These are phyloP conservation scores for Candida glaebosa DNA, from an alignment of 805 yeast genomes.

Conservation along the genomic window DNA sequence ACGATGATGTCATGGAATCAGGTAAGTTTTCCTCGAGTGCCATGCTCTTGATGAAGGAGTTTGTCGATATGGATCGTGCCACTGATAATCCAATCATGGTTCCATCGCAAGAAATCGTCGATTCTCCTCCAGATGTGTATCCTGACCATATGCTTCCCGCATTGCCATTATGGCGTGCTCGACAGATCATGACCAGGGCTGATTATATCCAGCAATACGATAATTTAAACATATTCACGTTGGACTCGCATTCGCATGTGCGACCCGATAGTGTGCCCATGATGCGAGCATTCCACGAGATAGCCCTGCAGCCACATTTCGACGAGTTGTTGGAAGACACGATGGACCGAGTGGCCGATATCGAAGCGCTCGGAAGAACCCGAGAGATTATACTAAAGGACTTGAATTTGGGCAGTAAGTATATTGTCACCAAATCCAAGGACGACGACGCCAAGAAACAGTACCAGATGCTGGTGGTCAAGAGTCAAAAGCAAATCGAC, in stretches of 20 bases:
- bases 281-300: constrained; percentile 87
- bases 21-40: constrained; percentile 76
- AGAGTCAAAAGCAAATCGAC: constrained; percentile 15
- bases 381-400: constrained; percentile 74
- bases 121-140: constrained; percentile 14
- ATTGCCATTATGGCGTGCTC: constrained; percentile 77
- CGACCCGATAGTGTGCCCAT: constrained; percentile 81
- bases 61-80: constrained; percentile 63
- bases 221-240: constrained; percentile 72
- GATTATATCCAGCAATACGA: constrained; percentile 77
- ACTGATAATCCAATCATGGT: constrained; percentile 23
- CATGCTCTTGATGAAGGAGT: constrained; percentile 65
- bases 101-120: constrained; percentile 30
- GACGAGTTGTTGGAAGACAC: constrained; percentile 64
- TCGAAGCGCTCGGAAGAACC: constrained; percentile 75
- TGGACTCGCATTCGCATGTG: constrained; percentile 69
- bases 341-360: constrained; percentile 63
- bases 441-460: constrained; percentile 10
- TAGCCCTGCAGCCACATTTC: constrained; percentile 67
- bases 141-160: constrained; percentile 60
- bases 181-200: constrained; percentile 82
- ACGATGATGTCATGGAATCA: constrained; percentile 82
- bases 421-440: constrained; percentile 22
- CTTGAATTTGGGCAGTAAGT: constrained; percentile 49
- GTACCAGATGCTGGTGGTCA: constrained; percentile 12